phyloP scores from a whole-genome alignment of 768 basidiomycete genomes.

The Suillus sp. region DNA sequence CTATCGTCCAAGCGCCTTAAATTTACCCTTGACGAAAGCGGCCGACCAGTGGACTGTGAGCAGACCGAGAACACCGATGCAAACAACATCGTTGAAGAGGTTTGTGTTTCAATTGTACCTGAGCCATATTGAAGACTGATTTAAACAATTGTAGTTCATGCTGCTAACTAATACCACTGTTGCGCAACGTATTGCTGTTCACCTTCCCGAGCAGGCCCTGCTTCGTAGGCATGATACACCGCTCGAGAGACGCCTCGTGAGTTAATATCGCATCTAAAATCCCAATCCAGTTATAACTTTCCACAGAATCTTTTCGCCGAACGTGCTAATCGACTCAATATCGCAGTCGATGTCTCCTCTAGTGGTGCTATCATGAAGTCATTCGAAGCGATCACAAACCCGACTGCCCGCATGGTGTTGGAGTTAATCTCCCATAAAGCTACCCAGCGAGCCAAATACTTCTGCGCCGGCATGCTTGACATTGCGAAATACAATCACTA shows the following conservation, averaged over 20 bases:
- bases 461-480: constrained; percentile 98
- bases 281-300: constrained; percentile 19
- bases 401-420: constrained; percentile 74
- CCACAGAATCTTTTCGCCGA: constrained; percentile 71
- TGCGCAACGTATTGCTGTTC: constrained; percentile 90
- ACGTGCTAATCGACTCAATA: constrained; percentile 82
- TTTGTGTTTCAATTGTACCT: constrained; percentile 33
- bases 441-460: constrained; percentile 96
- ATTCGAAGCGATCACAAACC: constrained; percentile 72
- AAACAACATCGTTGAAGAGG: constrained; percentile 87
- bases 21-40: constrained; percentile 80
- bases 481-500: constrained; percentile 98
- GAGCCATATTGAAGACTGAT: not conserved
- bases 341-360: constrained; percentile 77
- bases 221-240: constrained; percentile 93
- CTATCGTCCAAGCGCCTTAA: constrained; percentile 68
- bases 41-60: constrained; percentile 77
- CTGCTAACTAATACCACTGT: constrained; percentile 86
- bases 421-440: constrained; percentile 86
- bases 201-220: constrained; percentile 95
- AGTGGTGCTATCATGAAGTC: constrained; percentile 84
- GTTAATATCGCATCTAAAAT: constrained; percentile 26
- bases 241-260: constrained; percentile 85
- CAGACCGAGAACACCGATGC: constrained; percentile 69
- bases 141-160: constrained; percentile 71